Evolutionary conservation across 2,329 filamentous ascomycete species (phyloP).

Genomic region (Arthrinium phaeospermum): DNA sequence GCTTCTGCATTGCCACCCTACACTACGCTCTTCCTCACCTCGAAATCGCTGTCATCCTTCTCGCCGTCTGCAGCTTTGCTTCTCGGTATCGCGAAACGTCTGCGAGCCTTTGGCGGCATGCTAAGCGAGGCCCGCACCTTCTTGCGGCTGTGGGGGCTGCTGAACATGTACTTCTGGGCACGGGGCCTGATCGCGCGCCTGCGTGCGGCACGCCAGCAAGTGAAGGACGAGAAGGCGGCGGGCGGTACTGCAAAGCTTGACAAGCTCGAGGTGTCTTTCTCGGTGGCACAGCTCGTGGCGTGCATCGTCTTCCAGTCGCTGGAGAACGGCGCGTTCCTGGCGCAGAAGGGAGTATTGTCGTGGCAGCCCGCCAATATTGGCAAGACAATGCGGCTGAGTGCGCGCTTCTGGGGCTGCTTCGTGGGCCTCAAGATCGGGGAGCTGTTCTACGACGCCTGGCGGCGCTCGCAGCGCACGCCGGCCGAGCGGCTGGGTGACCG

Average conservation of each 20-base stretch:
- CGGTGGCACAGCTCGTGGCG: slow-evolving; percentile 70
- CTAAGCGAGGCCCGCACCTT: slow-evolving; percentile 76
- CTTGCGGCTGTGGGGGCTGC: slow-evolving; percentile 75
- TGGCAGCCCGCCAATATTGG: slow-evolving; percentile 62
- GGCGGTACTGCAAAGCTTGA: slow-evolving; percentile 36
- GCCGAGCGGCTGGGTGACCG: slow-evolving; percentile 50
- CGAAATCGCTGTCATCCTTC: slow-evolving; percentile 41
- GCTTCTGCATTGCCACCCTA: slow-evolving; percentile 57
- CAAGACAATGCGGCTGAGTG: slow-evolving; percentile 73
- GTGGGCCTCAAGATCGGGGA: slow-evolving; percentile 77
- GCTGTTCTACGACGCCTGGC: slow-evolving; percentile 57
- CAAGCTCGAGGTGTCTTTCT: slow-evolving; percentile 57
- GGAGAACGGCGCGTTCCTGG: slow-evolving; percentile 84
- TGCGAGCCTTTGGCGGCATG: slow-evolving; percentile 67
- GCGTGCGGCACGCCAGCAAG: slow-evolving; percentile 33
- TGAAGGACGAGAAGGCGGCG: slow-evolving; percentile 35
- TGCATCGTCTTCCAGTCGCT: slow-evolving; percentile 76
- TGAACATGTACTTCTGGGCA: slow-evolving; percentile 75
- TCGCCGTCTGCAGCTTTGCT: slow-evolving; percentile 46
- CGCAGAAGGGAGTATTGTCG: slow-evolving; percentile 72
- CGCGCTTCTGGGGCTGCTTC: slow-evolving; percentile 80
- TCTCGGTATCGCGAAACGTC: slow-evolving; percentile 55
- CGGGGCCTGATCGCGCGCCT: slow-evolving; percentile 51
- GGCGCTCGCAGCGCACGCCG: slow-evolving; percentile 40
- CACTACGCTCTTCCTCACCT: slow-evolving; percentile 51